A percentile compares a stretch with the other conserved stretches of the same genome.
These are phyloP conservation scores for Chamaecyparis obtusa DNA, from an alignment of 75 land plant genomes.

Conservation along the genomic window DNA sequence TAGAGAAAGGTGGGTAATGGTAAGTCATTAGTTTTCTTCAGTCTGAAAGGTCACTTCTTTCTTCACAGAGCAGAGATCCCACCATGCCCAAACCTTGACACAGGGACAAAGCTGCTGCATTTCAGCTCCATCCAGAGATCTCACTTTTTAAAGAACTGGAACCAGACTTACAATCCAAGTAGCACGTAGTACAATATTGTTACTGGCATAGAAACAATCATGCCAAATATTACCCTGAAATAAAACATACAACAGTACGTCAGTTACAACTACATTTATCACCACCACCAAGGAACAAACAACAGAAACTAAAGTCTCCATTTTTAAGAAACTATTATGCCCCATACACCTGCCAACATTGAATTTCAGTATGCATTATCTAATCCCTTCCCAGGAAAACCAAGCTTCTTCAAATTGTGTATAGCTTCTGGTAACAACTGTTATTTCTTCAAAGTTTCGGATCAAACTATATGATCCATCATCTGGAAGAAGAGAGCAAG, in stretches of 20 bases:
- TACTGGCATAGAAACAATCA: conserved; percentile 70
- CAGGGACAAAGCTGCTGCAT: neutral
- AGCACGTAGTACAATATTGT: conserved; percentile 74
- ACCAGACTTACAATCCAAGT: conserved; percentile 33
- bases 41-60: neutral
- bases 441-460: no score
- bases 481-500: no score
- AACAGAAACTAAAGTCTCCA: neutral
- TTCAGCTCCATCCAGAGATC: neutral
- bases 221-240: conserved; percentile 84
- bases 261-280: neutral
- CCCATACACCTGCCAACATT: neutral
- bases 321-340: neutral
- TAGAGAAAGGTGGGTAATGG: neutral
- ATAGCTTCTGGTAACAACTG: no score
- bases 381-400: neutral
- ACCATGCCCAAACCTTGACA: neutral
- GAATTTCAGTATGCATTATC: neutral
- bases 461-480: no score
- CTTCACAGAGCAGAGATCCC: conserved; percentile 1
- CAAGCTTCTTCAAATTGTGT: neutral
- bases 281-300: neutral
- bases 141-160: neutral
- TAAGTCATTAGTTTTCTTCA: neutral
- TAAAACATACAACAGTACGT: neutral